Evolutionary conservation across 1,284 basidiomycete species (phyloP).

Genomic region (Rhodotorula sp.): DNA sequence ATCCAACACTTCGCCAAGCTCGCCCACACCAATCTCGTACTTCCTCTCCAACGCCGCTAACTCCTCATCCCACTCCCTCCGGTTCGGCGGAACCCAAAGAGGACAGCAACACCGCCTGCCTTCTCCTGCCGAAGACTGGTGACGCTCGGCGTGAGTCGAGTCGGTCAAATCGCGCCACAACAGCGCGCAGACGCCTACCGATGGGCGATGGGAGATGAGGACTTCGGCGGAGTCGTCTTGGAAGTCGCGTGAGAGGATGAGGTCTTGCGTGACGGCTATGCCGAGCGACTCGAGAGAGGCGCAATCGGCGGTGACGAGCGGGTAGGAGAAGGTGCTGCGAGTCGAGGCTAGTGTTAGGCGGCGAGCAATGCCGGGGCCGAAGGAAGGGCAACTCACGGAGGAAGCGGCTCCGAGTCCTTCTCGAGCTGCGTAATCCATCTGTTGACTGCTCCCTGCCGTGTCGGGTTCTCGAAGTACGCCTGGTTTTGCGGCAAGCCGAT

Average conservation of each 20-base stretch:
- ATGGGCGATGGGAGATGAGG: neutral
- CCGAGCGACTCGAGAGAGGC: neutral
- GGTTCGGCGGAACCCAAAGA: neutral
- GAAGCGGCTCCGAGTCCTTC: neutral
- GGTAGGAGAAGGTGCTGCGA: neutral
- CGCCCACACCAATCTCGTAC: neutral
- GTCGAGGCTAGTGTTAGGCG: neutral
- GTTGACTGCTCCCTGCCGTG: neutral
- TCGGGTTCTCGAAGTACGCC: constrained; percentile 1
- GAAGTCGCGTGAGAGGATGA: neutral
- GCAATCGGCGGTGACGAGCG: neutral
- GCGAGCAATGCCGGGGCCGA: too few species aligned
- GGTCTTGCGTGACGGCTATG: neutral
- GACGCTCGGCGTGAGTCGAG: neutral
- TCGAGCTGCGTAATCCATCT: neutral
- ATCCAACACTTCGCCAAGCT: neutral
- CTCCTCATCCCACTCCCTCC: neutral
- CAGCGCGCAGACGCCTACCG: neutral
- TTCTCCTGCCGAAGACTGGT: neutral
- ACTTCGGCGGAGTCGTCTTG: neutral
- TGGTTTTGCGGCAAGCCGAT: neutral
- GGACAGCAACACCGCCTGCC: constrained; percentile 6
- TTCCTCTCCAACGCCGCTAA: neutral
- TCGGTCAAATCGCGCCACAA: neutral
- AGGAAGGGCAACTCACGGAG: neutral